Percentiles rank a stretch among this genome's conserved stretches.
These are phyloP conservation scores for Escovopsis sp. DNA, from an alignment of 2,329 filamentous ascomycete genomes.

Conservation along the genomic window DNA sequence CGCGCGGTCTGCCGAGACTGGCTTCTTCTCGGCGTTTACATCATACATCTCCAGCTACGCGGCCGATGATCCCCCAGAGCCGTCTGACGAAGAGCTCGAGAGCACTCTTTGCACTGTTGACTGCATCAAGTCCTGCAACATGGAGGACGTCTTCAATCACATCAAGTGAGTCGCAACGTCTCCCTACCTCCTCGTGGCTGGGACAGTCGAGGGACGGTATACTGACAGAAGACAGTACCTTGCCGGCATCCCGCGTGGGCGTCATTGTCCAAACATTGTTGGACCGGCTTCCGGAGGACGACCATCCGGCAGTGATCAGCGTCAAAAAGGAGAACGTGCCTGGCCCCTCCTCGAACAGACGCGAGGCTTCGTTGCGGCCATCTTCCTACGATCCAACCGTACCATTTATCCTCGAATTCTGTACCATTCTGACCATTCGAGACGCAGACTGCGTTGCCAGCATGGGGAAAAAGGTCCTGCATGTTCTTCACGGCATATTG, in stretches of 20 bases:
- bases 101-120: conserved; percentile 90
- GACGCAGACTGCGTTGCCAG: conserved; percentile 57
- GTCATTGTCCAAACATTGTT: conserved; percentile 53
- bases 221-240: conserved; percentile 12
- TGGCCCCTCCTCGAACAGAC: conserved; percentile 42
- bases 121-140: conserved; percentile 79
- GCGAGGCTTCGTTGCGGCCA: conserved; percentile 16
- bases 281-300: conserved; percentile 75
- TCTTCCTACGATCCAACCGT: conserved; percentile 71
- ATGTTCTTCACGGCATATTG: conserved; percentile 66
- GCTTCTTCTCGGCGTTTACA: conserved; percentile 85
- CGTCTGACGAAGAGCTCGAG: conserved; percentile 91
- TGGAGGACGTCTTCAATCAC: conserved; percentile 70
- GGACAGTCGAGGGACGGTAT: neutral
- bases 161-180: conserved; percentile 45
- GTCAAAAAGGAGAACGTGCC: conserved; percentile 75
- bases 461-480: conserved; percentile 67
- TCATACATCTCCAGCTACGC: conserved; percentile 98
- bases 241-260: conserved; percentile 19
- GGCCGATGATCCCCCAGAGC: conserved; percentile 92
- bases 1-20: conserved; percentile 60
- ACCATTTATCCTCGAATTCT: conserved; percentile 83
- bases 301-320: conserved; percentile 60
- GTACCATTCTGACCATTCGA: conserved; percentile 65
- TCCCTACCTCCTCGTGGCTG: neutral